Conservation (phyloP, 768 basidiomycete species). For the Boletus barrowsii region DNA sequence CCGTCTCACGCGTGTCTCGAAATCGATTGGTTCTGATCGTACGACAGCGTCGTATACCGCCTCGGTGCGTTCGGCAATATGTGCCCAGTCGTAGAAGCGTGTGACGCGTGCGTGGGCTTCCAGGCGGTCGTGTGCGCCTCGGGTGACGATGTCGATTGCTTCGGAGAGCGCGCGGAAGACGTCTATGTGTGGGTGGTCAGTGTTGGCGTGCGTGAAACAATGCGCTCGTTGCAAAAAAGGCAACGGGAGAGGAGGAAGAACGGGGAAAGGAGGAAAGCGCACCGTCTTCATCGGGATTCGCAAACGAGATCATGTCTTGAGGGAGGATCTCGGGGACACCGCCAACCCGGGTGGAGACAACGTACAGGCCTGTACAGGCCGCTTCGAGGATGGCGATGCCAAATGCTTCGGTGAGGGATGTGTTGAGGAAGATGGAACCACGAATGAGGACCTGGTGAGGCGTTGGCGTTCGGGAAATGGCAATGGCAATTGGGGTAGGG, state of each 20-base stretch:
- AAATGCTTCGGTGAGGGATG: conserved; percentile 93
- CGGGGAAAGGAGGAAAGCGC: conserved; percentile 8
- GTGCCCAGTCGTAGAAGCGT: conserved; percentile 84
- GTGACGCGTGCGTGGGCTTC: conserved; percentile 74
- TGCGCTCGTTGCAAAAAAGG: neutral
- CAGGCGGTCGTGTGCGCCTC: conserved; percentile 70
- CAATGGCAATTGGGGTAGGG: no score
- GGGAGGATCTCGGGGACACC: conserved; percentile 96
- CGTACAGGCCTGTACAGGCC: conserved; percentile 89
- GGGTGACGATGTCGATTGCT: conserved; percentile 68
- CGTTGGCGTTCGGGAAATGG: neutral
- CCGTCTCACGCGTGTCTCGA: conserved; percentile 80
- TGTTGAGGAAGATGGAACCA: conserved; percentile 92
- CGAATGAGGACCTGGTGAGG: conserved; percentile 69
- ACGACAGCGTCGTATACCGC: conserved; percentile 74
- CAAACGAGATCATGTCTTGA: conserved; percentile 92
- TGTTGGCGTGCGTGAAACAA: no score
- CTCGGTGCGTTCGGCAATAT: conserved; percentile 80
- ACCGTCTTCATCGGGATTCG: conserved; percentile 93
- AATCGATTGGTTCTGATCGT: conserved; percentile 54
- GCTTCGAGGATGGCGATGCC: conserved; percentile 98
- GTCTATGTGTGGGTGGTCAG: conserved; percentile 45
- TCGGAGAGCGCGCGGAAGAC: conserved; percentile 79
- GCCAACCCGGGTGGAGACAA: conserved; percentile 91
- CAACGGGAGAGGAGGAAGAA: neutral